Base-by-base conservation (phyloP, 129 eudicot genomes). In the Ambrosia trifida region DNA sequence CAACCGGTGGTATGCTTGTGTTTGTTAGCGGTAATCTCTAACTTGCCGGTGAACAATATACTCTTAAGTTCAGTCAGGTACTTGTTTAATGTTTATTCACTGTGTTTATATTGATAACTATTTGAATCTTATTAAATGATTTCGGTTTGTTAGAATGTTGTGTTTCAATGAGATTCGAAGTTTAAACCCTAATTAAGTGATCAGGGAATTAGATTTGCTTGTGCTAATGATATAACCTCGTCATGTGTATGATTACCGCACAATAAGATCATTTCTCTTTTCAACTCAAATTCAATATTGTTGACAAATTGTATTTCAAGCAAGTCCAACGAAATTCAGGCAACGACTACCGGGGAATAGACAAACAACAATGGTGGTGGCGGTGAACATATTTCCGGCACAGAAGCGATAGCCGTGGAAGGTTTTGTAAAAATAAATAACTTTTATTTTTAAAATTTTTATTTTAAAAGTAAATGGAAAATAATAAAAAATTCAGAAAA, bases 21-120 rank as follows among this genome's bases (percentile, higher is more conserved):
- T 88, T 91, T 36, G 96, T 91, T 43, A 75, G 85, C 62, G 97
- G 96, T 32, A 88, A 82, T 61, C 96, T 91, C 36, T 90, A 88
- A 69, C 90, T 91, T 31, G 76, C 86, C 18, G 93, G 97, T 19
- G 97, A 91, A 70, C 88, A 88, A 17, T 93, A 91, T 76, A 79
- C 85, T 14, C 96, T 91, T 63, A 91, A 88, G 80, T 91, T 91
- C 84, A 88, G 96, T 65, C 97, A 91, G 97, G 97, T 91, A 70
- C 66, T 11, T 24, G 44, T 5, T 35, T 3, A 5, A 1, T 28
- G 7, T 66, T 66, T 17, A 4, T 24, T 65, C 28, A 2, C 4
- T 43, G 38, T 58, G 14, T 57, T 0, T 52, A 24, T 40, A 6
- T 40, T 6, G 41, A 36, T 36, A 4, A 7, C 64, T 75, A 5